Percentiles rank a stretch among this genome's conserved stretches.
phyloP scores from a whole-genome alignment of 2,329 filamentous ascomycete genomes.

The Microcyclospora pomicola region DNA sequence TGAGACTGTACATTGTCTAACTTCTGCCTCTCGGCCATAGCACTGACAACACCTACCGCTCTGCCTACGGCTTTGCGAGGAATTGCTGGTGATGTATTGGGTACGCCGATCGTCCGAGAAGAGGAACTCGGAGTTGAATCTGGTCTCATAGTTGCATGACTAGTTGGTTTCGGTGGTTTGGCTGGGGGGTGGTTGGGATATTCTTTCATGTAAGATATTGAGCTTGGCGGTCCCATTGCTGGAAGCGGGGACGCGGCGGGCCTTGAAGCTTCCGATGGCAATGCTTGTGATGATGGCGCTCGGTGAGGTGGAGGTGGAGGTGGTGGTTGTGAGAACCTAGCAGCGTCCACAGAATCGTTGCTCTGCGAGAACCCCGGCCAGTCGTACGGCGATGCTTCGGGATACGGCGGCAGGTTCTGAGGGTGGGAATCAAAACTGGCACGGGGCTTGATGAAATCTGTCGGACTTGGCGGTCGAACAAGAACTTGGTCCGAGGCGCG shows the following conservation, averaged over 20 bases:
- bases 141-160: slow-evolving; percentile 10
- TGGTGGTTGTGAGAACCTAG: slow-evolving; percentile 9
- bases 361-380: slow-evolving; percentile 14
- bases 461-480: slow-evolving; percentile 19
- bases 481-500: slow-evolving; percentile 12
- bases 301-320: slow-evolving; percentile 16
- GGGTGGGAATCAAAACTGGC: background rate
- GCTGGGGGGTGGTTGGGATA: slow-evolving; percentile 29
- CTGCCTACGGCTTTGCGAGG: slow-evolving; percentile 23
- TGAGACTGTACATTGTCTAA: slow-evolving; percentile 16
- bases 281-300: slow-evolving; percentile 2
- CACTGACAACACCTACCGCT: slow-evolving; percentile 20
- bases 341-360: slow-evolving; percentile 15
- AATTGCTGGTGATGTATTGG: slow-evolving; percentile 14
- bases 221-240: slow-evolving; percentile 10
- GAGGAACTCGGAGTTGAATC: slow-evolving; percentile 9
- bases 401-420: slow-evolving; percentile 16
- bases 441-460: slow-evolving; percentile 7
- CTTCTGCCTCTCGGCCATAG: slow-evolving; percentile 19
- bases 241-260: slow-evolving; percentile 6
- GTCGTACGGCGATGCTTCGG: slow-evolving; percentile 14
- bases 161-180: slow-evolving; percentile 15
- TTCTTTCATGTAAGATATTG: slow-evolving; percentile 34
- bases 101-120: slow-evolving; percentile 11
- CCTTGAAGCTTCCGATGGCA: slow-evolving; percentile 4